These are phyloP conservation scores for Aleurites moluccanus DNA, from an alignment of 441 rosid species.

Conservation along the genomic window DNA sequence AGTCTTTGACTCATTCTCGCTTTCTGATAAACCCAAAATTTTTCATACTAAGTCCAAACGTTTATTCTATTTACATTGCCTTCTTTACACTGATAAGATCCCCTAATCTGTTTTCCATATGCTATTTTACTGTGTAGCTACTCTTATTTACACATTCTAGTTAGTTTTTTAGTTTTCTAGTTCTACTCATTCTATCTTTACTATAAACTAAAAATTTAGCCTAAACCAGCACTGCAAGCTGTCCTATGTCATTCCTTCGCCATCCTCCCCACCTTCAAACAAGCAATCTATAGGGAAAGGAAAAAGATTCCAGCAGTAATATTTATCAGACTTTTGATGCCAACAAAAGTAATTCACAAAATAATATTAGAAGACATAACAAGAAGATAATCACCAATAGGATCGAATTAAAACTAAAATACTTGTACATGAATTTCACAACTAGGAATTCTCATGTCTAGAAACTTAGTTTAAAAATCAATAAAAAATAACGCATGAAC, in stretches of 20 bases:
- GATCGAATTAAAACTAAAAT: neutral
- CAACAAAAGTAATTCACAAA: no score
- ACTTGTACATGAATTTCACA: constrained; percentile 1
- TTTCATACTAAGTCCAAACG: no score
- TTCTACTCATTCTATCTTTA: no score
- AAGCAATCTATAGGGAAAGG: neutral
- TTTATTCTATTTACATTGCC: no score
- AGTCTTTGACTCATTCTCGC: neutral
- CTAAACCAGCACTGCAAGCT: no score
- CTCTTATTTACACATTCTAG: no score
- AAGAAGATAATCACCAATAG: neutral
- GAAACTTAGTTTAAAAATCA: neutral
- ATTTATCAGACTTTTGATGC: neutral
- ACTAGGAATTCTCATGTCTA: neutral
- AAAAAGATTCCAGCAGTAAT: neutral
- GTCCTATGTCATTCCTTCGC: neutral
- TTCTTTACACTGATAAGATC: no score
- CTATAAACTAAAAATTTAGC: no score
- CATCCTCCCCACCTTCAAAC: neutral
- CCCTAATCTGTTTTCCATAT: no score
- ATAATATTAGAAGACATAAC: neutral
- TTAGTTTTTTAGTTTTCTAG: no score
- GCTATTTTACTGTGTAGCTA: no score
- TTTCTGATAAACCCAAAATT: neutral
- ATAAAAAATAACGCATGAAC: neutral